phyloP scores from a whole-genome alignment of 1,284 basidiomycete genomes.

The Clitocybe nebularis region DNA sequence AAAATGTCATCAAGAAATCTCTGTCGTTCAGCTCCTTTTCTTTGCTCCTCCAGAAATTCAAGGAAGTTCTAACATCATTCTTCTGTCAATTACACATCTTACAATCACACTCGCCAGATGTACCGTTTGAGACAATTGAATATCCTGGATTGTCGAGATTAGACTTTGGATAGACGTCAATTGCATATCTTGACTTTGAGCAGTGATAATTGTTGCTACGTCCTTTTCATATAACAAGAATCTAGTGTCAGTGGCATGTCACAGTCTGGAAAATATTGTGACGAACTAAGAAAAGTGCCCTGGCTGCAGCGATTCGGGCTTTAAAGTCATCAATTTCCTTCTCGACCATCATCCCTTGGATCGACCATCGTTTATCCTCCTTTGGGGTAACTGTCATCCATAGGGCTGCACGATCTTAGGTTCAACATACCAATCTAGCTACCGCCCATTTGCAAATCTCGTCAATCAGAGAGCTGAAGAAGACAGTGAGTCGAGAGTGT shows the following conservation, averaged over 20 bases:
- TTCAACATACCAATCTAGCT: slow-evolving; percentile 10
- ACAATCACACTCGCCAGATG: not conserved
- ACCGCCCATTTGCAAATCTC: slow-evolving; percentile 16
- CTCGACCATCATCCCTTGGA: slow-evolving; percentile 3
- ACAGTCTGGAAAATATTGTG: not conserved
- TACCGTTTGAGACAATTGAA: not conserved
- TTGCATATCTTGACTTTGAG: not conserved
- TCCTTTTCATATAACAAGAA: slow-evolving; percentile 10
- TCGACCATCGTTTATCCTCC: slow-evolving; percentile 11
- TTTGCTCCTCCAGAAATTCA: slow-evolving; percentile 6
- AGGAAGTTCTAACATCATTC: not conserved
- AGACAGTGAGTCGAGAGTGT: not conserved
- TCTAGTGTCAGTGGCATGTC: not conserved
- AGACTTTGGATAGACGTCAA: not conserved
- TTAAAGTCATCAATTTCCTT: slow-evolving; percentile 12
- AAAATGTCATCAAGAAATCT: slow-evolving; percentile 10
- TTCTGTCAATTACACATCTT: slow-evolving; percentile 2
- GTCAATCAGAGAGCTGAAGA: slow-evolving; percentile 11
- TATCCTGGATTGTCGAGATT: not conserved
- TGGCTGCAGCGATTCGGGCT: slow-evolving; percentile 9
- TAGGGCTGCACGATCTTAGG: not conserved
- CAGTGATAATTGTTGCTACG: slow-evolving; percentile 5
- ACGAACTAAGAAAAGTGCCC: slow-evolving; percentile 11
- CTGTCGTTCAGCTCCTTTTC: slow-evolving; percentile 8
- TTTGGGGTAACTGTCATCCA: not conserved